These are phyloP conservation scores for Lachnum nothofagi DNA, from an alignment of 2,329 filamentous ascomycete species.

Conservation along the genomic window DNA sequence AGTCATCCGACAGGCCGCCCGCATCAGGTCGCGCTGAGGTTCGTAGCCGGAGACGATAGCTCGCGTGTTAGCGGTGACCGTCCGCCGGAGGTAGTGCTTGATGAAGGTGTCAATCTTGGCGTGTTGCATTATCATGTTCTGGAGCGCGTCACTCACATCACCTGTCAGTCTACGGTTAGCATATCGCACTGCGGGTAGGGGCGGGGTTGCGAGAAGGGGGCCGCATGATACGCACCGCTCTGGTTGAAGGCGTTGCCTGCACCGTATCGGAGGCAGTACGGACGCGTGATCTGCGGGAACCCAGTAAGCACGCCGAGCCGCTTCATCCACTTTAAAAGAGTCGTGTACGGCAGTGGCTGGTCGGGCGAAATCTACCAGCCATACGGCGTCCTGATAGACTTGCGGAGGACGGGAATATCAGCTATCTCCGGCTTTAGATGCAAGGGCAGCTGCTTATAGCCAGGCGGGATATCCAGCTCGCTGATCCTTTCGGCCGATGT, in stretches of 20 bases:
- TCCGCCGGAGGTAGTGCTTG: conserved; percentile 17
- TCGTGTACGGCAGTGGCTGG: conserved; percentile 16
- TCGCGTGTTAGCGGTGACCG: conserved; percentile 11
- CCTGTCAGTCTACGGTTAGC: conserved; percentile 12
- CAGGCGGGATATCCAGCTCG: conserved; percentile 27
- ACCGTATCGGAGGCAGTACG: conserved; percentile 23
- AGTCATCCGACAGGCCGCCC: conserved; percentile 16
- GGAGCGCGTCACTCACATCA: conserved; percentile 16
- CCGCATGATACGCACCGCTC: conserved; percentile 17
- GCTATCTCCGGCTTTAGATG: conserved; percentile 17
- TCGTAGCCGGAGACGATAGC: conserved; percentile 15
- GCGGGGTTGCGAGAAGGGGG: conserved; percentile 2
- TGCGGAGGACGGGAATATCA: conserved; percentile 26
- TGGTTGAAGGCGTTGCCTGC: conserved; percentile 21
- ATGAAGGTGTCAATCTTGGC: conserved; percentile 18
- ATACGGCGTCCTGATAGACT: conserved; percentile 14
- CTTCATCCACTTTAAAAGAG: conserved; percentile 20
- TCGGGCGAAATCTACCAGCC: neutral
- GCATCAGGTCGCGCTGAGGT: conserved; percentile 17
- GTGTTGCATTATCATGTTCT: conserved; percentile 24
- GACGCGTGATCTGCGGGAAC: conserved; percentile 14
- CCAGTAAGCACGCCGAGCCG: conserved; percentile 18
- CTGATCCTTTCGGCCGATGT: conserved; percentile 24
- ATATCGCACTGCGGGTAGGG: conserved; percentile 6
- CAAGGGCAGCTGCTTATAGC: conserved; percentile 24